These are phyloP conservation scores for Synchytrium microbalum DNA, from an alignment of 371 early-diverging fungal genomes.

Conservation along the genomic window DNA sequence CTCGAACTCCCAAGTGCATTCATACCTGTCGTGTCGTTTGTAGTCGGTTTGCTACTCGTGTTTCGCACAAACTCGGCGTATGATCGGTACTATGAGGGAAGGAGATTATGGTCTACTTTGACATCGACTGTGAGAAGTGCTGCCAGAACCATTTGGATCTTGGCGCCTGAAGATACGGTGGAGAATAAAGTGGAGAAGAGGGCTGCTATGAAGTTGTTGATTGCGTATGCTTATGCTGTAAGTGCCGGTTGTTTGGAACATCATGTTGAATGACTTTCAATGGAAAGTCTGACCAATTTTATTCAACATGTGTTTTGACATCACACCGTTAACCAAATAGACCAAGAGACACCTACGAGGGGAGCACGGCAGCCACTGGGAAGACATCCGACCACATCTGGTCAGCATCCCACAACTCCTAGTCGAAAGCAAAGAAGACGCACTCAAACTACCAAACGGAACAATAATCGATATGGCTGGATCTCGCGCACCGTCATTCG, in stretches of 20 bases:
- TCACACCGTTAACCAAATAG: too few relatives aligned
- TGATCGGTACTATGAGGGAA: not conserved
- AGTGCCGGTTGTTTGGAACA: too few relatives aligned
- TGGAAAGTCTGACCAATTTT: too few relatives aligned
- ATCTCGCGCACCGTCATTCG: not conserved
- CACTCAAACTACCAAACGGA: not conserved
- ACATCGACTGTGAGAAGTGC: not conserved
- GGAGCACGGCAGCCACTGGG: conserved; percentile 6
- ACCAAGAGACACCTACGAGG: too few relatives aligned
- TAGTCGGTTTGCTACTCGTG: conserved; percentile 2
- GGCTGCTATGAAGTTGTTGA: conserved; percentile 11
- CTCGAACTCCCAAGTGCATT: not conserved
- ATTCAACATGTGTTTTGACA: too few relatives aligned
- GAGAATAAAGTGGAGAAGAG: conserved; percentile 3
- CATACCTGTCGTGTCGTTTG: not conserved
- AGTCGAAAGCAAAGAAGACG: not conserved
- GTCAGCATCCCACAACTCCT: not conserved
- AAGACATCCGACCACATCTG: conserved; percentile 9
- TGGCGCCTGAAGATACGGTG: not conserved
- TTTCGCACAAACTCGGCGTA: conserved; percentile 4
- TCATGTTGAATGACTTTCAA: not conserved
- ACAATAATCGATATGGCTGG: not conserved
- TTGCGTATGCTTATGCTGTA: conserved; percentile 13
- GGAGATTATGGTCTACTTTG: not conserved
- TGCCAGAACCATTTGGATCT: conserved; percentile 3